Percentiles rank a stretch among this genome's conserved stretches.
Conservation (phyloP, 208 protist species). For the Blastocrithidia nonstop region DNA sequence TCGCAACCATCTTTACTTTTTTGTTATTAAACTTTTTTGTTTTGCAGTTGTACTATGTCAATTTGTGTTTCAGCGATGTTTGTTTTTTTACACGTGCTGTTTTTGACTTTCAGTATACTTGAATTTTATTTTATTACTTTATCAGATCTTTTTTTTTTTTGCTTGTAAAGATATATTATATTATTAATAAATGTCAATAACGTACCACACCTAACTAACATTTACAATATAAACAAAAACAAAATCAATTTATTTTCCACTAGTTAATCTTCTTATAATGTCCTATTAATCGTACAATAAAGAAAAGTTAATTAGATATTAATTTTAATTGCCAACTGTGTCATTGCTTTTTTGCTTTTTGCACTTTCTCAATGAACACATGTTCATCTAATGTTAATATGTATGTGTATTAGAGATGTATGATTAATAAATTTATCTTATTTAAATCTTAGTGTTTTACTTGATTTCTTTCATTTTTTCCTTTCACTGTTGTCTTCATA, state of each 20-base stretch:
- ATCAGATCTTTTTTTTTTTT: no score
- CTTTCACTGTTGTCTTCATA: slow-evolving; percentile 3
- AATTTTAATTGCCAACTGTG: no score
- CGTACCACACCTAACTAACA: no score
- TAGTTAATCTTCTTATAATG: no score
- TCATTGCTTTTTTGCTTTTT: background rate
- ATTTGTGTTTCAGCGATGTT: background rate
- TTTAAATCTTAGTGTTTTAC: background rate
- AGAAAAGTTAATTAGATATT: background rate
- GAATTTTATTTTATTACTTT: no score
- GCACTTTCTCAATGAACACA: background rate
- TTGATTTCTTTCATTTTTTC: slow-evolving; percentile 2
- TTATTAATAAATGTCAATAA: no score
- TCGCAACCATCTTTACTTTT: background rate
- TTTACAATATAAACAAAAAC: no score
- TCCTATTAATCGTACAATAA: no score
- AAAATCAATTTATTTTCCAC: no score
- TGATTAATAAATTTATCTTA: no score
- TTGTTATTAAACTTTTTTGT: background rate
- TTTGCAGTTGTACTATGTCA: background rate
- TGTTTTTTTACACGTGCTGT: background rate
- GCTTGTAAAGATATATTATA: no score
- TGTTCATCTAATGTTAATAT: background rate
- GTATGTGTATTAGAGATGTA: background rate
- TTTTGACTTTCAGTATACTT: background rate